Conservation (phyloP, 73 alveolate genomes). For the Diophrys appendiculata region DNA sequence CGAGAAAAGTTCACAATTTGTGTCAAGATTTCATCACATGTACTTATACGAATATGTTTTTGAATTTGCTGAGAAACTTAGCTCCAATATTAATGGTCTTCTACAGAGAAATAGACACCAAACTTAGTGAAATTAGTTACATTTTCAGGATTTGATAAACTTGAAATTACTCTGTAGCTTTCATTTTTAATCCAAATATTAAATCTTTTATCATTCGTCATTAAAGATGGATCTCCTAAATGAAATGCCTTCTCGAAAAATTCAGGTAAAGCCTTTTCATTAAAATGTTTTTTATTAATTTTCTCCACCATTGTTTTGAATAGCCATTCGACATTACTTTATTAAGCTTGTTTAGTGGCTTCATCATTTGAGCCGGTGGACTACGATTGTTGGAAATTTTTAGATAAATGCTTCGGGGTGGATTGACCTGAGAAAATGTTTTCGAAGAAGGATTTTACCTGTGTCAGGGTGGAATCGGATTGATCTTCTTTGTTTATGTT, state of each 20-base stretch:
- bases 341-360: not conserved
- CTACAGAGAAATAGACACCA: constrained; percentile 25
- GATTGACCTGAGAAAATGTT: too few species aligned
- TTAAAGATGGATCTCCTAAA: not conserved
- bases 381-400: not conserved
- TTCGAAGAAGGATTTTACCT: too few species aligned
- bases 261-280: constrained; percentile 16
- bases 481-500: too few species aligned
- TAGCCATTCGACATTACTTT: not conserved
- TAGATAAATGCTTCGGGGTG: not conserved
- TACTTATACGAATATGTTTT: constrained; percentile 7
- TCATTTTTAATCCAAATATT: constrained; percentile 11
- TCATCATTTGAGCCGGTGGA: too few species aligned
- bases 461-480: too few species aligned
- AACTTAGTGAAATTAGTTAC: constrained; percentile 19
- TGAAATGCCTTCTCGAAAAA: constrained; percentile 29
- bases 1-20: constrained; percentile 36
- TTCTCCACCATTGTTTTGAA: not conserved
- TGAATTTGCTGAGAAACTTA: constrained; percentile 12
- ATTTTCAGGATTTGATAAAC: constrained; percentile 9
- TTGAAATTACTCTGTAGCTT: constrained; percentile 11
- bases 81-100: constrained; percentile 16
- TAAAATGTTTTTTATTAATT: constrained; percentile 36
- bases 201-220: constrained; percentile 24
- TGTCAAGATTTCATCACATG: constrained; percentile 29